These are phyloP conservation scores for Metschnikowia vanudenii DNA, from an alignment of 805 yeast genomes.

Conservation along the genomic window DNA sequence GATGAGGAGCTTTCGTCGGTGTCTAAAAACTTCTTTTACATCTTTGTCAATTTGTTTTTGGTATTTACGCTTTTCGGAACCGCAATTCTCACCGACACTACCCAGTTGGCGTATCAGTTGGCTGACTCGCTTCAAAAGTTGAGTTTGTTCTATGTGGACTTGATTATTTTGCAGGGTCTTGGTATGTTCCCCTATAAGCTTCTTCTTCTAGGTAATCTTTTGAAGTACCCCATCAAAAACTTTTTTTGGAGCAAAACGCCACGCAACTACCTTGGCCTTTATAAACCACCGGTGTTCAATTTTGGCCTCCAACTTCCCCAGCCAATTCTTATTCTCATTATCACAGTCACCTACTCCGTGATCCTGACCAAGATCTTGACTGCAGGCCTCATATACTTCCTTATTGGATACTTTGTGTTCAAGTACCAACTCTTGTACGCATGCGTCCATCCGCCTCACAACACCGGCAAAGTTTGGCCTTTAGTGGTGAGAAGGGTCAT, in stretches of 20 bases:
- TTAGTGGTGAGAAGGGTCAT: slow-evolving; percentile 78
- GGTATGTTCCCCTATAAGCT: slow-evolving; percentile 90
- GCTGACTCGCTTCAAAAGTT: slow-evolving; percentile 79
- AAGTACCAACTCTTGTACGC: slow-evolving; percentile 89
- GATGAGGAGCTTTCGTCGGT: slow-evolving; percentile 91
- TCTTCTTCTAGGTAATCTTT: slow-evolving; percentile 73
- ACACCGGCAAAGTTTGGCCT: slow-evolving; percentile 97
- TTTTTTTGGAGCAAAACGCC: slow-evolving; percentile 75
- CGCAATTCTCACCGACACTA: slow-evolving; percentile 84
- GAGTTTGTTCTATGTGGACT: slow-evolving; percentile 86
- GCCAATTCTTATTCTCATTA: slow-evolving; percentile 80
- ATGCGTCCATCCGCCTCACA: slow-evolving; percentile 92
- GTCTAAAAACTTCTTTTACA: slow-evolving; percentile 89
- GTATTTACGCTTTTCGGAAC: slow-evolving; percentile 95
- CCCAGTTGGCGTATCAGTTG: slow-evolving; percentile 80
- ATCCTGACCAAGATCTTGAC: slow-evolving; percentile 83
- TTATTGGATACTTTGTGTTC: slow-evolving; percentile 83
- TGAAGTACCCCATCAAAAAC: slow-evolving; percentile 60
- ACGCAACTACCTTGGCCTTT: slow-evolving; percentile 69
- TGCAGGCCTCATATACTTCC: slow-evolving; percentile 80
- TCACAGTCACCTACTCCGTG: slow-evolving; percentile 83
- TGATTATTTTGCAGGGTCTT: slow-evolving; percentile 74
- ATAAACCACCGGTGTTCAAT: slow-evolving; percentile 88
- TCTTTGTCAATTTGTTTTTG: slow-evolving; percentile 88
- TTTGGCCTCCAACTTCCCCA: slow-evolving; percentile 91